A percentile compares a stretch with the other conserved stretches of the same genome.
These are phyloP conservation scores for Xylariaceae sp. DNA, from an alignment of 2,329 filamentous ascomycete species.

Conservation along the genomic window DNA sequence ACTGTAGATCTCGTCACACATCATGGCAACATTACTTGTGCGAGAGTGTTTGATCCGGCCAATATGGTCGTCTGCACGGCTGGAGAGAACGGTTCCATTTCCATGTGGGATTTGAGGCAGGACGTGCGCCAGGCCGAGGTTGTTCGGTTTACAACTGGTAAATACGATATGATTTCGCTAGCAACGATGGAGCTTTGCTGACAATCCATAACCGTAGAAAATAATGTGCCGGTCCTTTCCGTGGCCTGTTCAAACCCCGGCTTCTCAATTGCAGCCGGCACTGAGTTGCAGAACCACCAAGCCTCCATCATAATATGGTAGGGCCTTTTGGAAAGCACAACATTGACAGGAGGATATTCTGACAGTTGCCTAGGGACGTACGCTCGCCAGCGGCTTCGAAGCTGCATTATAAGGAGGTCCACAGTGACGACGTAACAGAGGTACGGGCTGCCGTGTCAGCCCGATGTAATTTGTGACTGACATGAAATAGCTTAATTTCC, in stretches of 20 bases:
- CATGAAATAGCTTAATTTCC: constrained; percentile 49
- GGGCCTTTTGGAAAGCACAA: constrained; percentile 14
- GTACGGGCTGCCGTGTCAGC: constrained; percentile 29
- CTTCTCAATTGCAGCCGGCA: constrained; percentile 64
- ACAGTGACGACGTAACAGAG: constrained; percentile 64
- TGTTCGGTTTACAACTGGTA: constrained; percentile 41
- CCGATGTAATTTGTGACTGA: constrained; percentile 15
- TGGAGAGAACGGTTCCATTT: constrained; percentile 64
- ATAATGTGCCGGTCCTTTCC: constrained; percentile 52
- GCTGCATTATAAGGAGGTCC: constrained; percentile 57
- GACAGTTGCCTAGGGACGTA: constrained; percentile 46
- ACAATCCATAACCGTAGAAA: constrained; percentile 31
- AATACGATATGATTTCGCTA: constrained; percentile 19
- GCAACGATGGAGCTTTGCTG: constrained; percentile 10
- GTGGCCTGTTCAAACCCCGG: constrained; percentile 54
- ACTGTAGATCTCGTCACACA: constrained; percentile 33
- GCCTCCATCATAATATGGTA: constrained; percentile 59
- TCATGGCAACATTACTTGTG: constrained; percentile 59
- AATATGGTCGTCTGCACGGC: constrained; percentile 59
- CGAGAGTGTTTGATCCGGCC: constrained; percentile 49
- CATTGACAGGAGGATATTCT: neutral
- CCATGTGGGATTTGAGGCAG: constrained; percentile 59
- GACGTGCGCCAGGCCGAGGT: constrained; percentile 36
- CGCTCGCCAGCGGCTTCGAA: constrained; percentile 42
- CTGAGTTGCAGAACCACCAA: constrained; percentile 61